A percentile compares a stretch with the other conserved stretches of the same genome.
These are phyloP conservation scores for Podochytrium sp. DNA, from an alignment of 192 early-diverging fungal species.

Conservation along the genomic window DNA sequence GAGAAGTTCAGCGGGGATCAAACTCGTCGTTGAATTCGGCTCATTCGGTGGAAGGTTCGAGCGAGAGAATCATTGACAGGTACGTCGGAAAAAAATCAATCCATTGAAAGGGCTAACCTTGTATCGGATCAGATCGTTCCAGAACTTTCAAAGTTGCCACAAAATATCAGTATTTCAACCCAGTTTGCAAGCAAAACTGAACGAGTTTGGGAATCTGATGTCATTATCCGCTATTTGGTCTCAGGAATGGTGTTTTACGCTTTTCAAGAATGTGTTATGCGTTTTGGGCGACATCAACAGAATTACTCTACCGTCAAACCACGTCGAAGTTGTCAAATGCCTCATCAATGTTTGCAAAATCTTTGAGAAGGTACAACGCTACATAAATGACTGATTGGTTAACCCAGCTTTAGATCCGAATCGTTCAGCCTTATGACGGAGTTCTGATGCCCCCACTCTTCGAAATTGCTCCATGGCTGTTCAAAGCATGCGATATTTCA, in stretches of 20 bases:
- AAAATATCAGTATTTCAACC: conserved; percentile 9
- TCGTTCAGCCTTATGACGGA: conserved; percentile 59
- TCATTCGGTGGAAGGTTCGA: conserved; percentile 19
- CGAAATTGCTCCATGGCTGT: conserved; percentile 78
- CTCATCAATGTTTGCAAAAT: conserved; percentile 71
- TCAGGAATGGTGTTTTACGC: conserved; percentile 31
- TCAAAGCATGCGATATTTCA: conserved; percentile 69
- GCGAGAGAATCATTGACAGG: conserved; percentile 14
- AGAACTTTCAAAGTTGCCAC: not conserved
- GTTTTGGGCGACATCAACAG: conserved; percentile 74
- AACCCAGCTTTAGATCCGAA: conserved; percentile 47
- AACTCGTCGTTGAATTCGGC: conserved; percentile 26
- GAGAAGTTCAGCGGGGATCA: conserved; percentile 4
- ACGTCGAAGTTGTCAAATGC: conserved; percentile 68
- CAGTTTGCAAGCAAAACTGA: conserved; percentile 16
- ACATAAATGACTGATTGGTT: too few species aligned
- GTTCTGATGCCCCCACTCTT: conserved; percentile 69
- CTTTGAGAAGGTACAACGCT: conserved; percentile 49
- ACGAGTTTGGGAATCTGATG: conserved; percentile 63
- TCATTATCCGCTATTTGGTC: conserved; percentile 8
- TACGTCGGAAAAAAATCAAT: not conserved
- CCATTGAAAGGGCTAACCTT: not conserved
- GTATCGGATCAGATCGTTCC: not conserved
- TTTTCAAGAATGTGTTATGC: conserved; percentile 85
- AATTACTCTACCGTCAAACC: conserved; percentile 62